phyloP scores from a whole-genome alignment of 2,329 filamentous ascomycete genomes.

The Boeremia lycopersici region DNA sequence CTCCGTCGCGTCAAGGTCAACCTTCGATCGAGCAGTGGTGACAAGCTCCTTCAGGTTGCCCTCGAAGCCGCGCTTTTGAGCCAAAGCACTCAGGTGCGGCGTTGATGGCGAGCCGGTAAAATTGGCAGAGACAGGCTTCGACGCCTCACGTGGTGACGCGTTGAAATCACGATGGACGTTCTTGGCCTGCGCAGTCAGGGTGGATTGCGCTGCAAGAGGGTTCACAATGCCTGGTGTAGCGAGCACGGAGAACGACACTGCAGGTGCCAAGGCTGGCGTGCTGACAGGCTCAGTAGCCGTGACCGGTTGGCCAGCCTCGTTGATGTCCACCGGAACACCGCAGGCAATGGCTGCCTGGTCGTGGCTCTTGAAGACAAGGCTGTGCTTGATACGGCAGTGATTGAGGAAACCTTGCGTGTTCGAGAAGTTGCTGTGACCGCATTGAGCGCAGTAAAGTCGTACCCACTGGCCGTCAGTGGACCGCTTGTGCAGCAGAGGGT shows the following conservation, averaged over 20 bases:
- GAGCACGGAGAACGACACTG: slow-evolving; percentile 36
- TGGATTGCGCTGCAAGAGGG: slow-evolving; percentile 38
- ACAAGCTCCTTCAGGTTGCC: slow-evolving; percentile 48
- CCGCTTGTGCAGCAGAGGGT: slow-evolving; percentile 83
- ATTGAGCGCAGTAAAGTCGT: slow-evolving; percentile 86
- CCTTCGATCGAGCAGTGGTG: slow-evolving; percentile 43
- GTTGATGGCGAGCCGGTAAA: slow-evolving; percentile 49
- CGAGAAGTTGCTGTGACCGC: slow-evolving; percentile 87
- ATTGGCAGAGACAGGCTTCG: slow-evolving; percentile 21
- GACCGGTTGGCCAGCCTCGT: slow-evolving; percentile 55
- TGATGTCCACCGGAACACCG: slow-evolving; percentile 78
- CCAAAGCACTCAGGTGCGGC: slow-evolving; percentile 50
- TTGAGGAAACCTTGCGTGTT: slow-evolving; percentile 99
- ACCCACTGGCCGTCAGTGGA: slow-evolving; percentile 82
- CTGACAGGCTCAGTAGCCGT: slow-evolving; percentile 40
- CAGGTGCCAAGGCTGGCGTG: slow-evolving; percentile 34
- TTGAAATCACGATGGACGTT: slow-evolving; percentile 41
- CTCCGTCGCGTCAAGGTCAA: slow-evolving; percentile 45
- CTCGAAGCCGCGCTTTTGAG: slow-evolving; percentile 50
- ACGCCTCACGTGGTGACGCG: slow-evolving; percentile 23
- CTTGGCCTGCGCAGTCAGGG: slow-evolving; percentile 35
- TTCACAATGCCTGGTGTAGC: slow-evolving; percentile 44
- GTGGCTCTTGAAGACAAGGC: slow-evolving; percentile 91
- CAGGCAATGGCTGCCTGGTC: slow-evolving; percentile 90
- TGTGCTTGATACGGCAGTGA: slow-evolving; percentile 95